Base-by-base conservation (phyloP, 768 basidiomycete species). In the Paxillus rubicundulus region DNA sequence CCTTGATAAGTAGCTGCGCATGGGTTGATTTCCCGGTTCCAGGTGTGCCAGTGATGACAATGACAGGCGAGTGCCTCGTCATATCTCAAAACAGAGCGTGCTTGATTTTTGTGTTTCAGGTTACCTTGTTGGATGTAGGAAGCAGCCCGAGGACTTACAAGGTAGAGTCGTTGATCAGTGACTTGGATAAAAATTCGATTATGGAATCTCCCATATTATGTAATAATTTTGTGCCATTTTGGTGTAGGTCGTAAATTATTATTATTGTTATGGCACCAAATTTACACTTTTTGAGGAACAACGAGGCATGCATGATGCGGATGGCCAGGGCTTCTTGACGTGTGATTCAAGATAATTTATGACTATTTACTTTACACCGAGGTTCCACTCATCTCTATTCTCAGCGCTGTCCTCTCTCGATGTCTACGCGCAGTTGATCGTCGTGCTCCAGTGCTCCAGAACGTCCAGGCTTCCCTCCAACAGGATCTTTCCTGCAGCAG, bases 11-110 rank as follows among this genome's bases (percentile, higher is more conserved):
- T n/a, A 93, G 75, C 52, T 89, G 81, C 2, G 94, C 91, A 70
- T 92, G 92, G 1, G 93, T 94, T 3, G 96, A 89, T 70, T 99
- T 99, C 50, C 93, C 95, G 33, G 93, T 95, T n/a, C 92, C 92
- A 10, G 92, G 92, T 14, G 92, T 94, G 54, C 92, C 93, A 39
- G 92, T 95, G 61, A 95, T 83, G 59, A 95, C 67, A 63, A 95
- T 89, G 45, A 86, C 79, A 41, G 90, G 91, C 21, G 69, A 73
- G 55, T 69, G 70, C 33, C 58, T 56, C 47, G 55, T 52, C 59
- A 52, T 61, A 6, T 41, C 17, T 37, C 33, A 33, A 34, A 30
- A 21, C 24, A 9, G 33, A 33, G 33, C 5, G 33, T 33, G 13
- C 30, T 30, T 7, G 10, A 24, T 21, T 5, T 21, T 2, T 24